Conservation (phyloP, 1,284 basidiomycete species). For the Crepidotus sp. region DNA sequence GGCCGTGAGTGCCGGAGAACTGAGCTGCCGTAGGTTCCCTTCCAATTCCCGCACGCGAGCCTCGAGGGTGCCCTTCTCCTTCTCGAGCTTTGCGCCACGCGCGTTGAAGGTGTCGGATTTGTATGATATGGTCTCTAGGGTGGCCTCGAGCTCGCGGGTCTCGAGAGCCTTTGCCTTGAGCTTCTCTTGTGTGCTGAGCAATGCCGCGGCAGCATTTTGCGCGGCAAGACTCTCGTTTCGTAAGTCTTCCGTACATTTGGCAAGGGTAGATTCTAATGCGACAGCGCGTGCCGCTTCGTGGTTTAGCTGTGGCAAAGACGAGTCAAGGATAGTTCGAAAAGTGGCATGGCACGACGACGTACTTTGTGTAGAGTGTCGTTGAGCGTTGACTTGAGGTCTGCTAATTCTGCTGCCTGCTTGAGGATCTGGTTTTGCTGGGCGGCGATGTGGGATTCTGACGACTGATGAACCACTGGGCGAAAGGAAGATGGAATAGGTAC, state of each 20-base stretch:
- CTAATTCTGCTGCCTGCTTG: slow-evolving; percentile 45
- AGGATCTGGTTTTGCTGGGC: slow-evolving; percentile 46
- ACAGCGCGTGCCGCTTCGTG: slow-evolving; percentile 49
- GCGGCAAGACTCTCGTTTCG: slow-evolving; percentile 44
- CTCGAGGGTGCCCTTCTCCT: slow-evolving; percentile 48
- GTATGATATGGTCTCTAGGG: slow-evolving; percentile 47
- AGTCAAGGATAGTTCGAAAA: slow-evolving; percentile 7
- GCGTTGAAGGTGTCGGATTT: slow-evolving; percentile 40
- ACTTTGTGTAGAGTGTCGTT: slow-evolving; percentile 59
- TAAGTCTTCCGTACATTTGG: slow-evolving; percentile 42
- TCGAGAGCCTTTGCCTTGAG: slow-evolving; percentile 42
- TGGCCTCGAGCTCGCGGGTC: slow-evolving; percentile 46
- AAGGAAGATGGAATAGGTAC: slow-evolving; percentile 25
- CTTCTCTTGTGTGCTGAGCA: slow-evolving; percentile 40
- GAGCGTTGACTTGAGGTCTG: slow-evolving; percentile 42
- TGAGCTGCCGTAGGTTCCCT: slow-evolving; percentile 31
- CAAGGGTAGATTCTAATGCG: slow-evolving; percentile 44
- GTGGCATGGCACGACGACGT: slow-evolving; percentile 19
- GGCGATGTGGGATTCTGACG: slow-evolving; percentile 48
- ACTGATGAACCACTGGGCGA: slow-evolving; percentile 4
- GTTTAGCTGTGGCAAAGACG: slow-evolving; percentile 36
- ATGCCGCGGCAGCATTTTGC: slow-evolving; percentile 45
- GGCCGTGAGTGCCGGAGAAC: slow-evolving; percentile 25
- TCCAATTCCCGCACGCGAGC: slow-evolving; percentile 50
- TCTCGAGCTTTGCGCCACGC: slow-evolving; percentile 38